phyloP scores from a whole-genome alignment of 352 stramenopile species.

The Phytophthora multivora region DNA sequence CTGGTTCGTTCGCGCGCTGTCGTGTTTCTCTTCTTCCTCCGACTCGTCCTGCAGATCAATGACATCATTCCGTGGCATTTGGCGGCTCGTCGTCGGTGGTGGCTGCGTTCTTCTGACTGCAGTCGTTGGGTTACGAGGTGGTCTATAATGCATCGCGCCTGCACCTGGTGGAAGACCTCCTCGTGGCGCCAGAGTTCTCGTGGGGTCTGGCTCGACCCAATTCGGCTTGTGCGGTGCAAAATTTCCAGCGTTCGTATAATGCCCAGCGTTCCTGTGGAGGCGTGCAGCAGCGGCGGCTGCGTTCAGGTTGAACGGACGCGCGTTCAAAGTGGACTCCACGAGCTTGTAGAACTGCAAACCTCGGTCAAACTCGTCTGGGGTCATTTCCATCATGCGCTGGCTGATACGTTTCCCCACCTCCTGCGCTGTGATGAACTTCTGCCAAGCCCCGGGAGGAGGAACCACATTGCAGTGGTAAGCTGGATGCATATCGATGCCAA shows the following conservation, averaged over 20 bases:
- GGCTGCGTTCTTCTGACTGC: constrained; percentile 8
- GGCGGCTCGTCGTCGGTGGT: not conserved
- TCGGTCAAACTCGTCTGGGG: constrained; percentile 27
- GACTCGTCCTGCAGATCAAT: constrained; percentile 43
- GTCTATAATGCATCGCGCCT: constrained; percentile 11
- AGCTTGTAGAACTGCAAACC: constrained; percentile 41
- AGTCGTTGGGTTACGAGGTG: constrained; percentile 1
- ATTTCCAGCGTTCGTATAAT: not conserved
- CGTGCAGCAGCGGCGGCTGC: constrained; percentile 3
- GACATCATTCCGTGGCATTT: constrained; percentile 3
- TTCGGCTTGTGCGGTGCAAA: constrained; percentile 6
- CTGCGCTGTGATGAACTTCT: constrained; percentile 36
- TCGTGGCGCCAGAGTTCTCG: constrained; percentile 9
- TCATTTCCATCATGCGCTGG: constrained; percentile 41
- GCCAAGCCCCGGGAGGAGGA: constrained; percentile 30
- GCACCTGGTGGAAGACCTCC: not conserved
- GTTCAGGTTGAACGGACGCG: constrained; percentile 33
- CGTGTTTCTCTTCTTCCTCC: constrained; percentile 33
- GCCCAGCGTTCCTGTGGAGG: not conserved
- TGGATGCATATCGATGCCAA: not conserved
- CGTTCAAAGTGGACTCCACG: constrained; percentile 36
- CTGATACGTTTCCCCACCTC: constrained; percentile 41
- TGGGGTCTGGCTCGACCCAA: constrained; percentile 18
- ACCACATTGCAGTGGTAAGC: constrained; percentile 16
- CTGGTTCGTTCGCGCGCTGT: not conserved